These are phyloP conservation scores for Microcos paniculata DNA, from an alignment of 345 rosid species.

Conservation along the genomic window DNA sequence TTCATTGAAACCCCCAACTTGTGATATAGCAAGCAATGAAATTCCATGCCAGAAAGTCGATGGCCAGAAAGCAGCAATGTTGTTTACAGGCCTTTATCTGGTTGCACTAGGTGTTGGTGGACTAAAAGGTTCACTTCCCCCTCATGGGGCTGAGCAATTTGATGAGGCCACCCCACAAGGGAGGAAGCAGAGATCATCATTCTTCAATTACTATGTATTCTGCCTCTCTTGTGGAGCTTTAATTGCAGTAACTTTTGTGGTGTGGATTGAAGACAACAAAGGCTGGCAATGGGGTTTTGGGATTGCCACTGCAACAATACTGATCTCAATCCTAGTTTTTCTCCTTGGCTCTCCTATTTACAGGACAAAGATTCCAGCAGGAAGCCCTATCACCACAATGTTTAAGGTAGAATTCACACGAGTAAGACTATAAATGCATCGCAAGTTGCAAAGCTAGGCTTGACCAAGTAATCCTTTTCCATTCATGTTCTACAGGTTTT, in stretches of 20 bases:
- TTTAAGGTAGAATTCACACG: slow-evolving; percentile 52
- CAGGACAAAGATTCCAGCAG: slow-evolving; percentile 59
- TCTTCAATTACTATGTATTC: slow-evolving; percentile 86
- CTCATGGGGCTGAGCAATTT: slow-evolving; percentile 95
- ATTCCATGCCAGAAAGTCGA: slow-evolving; percentile 34
- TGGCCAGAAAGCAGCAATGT: slow-evolving; percentile 42
- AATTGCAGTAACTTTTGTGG: slow-evolving; percentile 84
- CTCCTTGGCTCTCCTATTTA: slow-evolving; percentile 69
- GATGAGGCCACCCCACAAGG: slow-evolving; percentile 68
- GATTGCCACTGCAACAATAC: slow-evolving; percentile 62
- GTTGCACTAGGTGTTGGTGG: slow-evolving; percentile 94
- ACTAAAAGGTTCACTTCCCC: slow-evolving; percentile 86
- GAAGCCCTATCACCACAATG: slow-evolving; percentile 81
- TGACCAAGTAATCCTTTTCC: slow-evolving; percentile 9
- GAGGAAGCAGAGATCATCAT: slow-evolving; percentile 77
- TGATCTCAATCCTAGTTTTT: slow-evolving; percentile 69
- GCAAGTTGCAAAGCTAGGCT: neutral
- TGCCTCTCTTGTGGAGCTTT: slow-evolving; percentile 83
- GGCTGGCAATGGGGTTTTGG: slow-evolving; percentile 97
- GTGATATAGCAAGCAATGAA: slow-evolving; percentile 22
- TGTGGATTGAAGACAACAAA: slow-evolving; percentile 91
- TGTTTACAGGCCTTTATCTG: slow-evolving; percentile 74
- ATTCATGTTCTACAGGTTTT: slow-evolving; percentile 42
- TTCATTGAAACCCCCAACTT: slow-evolving; percentile 48
- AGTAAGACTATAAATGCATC: neutral